phyloP scores from a whole-genome alignment of 805 yeast genomes.

The Cyberlindnera samutprakarnensis region DNA sequence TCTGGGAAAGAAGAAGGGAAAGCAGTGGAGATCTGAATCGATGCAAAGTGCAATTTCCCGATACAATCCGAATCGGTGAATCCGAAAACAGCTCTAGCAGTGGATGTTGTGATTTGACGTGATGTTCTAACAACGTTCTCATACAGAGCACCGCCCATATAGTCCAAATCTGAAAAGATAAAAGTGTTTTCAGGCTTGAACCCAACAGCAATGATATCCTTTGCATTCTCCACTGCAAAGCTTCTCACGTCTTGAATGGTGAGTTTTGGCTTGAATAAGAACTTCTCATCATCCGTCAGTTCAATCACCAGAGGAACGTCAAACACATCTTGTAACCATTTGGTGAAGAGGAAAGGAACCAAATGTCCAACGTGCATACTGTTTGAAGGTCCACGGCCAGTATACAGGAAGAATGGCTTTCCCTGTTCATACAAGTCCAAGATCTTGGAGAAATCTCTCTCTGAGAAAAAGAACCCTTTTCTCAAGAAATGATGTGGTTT shows the following conservation, averaged over 20 bases:
- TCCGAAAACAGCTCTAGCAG: conserved; percentile 95
- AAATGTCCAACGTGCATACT: conserved; percentile 97
- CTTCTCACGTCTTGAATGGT: conserved; percentile 82
- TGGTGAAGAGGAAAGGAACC: conserved; percentile 92
- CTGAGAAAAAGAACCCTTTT: conserved; percentile 89
- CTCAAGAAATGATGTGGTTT: conserved; percentile 86
- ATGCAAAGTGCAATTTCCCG: conserved; percentile 92
- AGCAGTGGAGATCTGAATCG: conserved; percentile 92
- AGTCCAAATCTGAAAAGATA: conserved; percentile 85
- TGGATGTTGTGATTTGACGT: conserved; percentile 93
- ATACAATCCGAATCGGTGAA: conserved; percentile 91
- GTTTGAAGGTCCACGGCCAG: conserved; percentile 96
- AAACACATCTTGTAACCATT: conserved; percentile 97
- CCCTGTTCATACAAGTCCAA: conserved; percentile 89
- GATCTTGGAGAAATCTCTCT: conserved; percentile 73
- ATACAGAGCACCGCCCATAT: conserved; percentile 90
- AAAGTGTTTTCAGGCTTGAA: conserved; percentile 93
- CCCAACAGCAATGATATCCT: conserved; percentile 90
- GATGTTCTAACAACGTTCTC: conserved; percentile 90
- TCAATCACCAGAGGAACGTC: conserved; percentile 94
- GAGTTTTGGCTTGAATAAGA: conserved; percentile 84
- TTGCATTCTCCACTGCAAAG: conserved; percentile 77
- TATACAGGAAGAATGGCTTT: conserved; percentile 89
- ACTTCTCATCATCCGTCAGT: conserved; percentile 95
- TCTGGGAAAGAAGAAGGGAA: conserved; percentile 96